Evolutionary conservation across 2,329 filamentous ascomycete genomes (phyloP).

Genomic region (Xylariales sp.): DNA sequence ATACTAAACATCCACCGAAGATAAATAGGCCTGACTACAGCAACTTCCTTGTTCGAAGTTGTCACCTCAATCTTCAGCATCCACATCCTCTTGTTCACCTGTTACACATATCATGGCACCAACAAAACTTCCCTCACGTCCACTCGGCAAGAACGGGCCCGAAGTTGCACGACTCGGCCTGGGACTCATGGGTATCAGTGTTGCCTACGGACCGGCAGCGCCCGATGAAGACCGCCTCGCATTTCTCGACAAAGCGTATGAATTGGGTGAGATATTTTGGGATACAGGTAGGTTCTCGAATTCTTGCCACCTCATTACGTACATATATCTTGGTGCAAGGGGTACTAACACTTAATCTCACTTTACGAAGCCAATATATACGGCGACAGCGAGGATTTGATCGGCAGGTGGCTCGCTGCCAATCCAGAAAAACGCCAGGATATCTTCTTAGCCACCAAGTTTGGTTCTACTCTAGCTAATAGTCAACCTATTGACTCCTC

Average conservation of each 20-base stretch:
- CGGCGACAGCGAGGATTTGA: constrained; percentile 36
- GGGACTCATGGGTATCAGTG: neutral
- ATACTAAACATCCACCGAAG: too few relatives aligned
- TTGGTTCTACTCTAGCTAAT: constrained; percentile 19
- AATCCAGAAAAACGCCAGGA: constrained; percentile 33
- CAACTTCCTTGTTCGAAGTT: too few relatives aligned
- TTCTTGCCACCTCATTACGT: too few relatives aligned
- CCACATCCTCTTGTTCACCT: too few relatives aligned
- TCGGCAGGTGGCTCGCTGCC: constrained; percentile 38
- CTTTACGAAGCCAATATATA: constrained; percentile 36
- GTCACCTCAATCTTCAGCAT: too few relatives aligned
- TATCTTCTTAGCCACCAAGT: constrained; percentile 37
- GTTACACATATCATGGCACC: too few relatives aligned
- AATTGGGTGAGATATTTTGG: constrained; percentile 42
- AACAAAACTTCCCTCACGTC: neutral
- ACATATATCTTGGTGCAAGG: too few relatives aligned
- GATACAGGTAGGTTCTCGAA: too few relatives aligned
- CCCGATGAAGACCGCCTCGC: neutral
- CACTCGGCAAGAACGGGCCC: neutral
- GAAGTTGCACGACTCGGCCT: neutral
- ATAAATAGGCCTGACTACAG: too few relatives aligned
- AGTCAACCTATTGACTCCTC: constrained; percentile 16
- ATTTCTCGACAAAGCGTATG: constrained; percentile 19
- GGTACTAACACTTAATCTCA: too few relatives aligned
- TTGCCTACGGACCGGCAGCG: neutral